Evolutionary conservation across 2,329 filamentous ascomycete genomes (phyloP).

Genomic region (Iodosphaeria phyllophila): DNA sequence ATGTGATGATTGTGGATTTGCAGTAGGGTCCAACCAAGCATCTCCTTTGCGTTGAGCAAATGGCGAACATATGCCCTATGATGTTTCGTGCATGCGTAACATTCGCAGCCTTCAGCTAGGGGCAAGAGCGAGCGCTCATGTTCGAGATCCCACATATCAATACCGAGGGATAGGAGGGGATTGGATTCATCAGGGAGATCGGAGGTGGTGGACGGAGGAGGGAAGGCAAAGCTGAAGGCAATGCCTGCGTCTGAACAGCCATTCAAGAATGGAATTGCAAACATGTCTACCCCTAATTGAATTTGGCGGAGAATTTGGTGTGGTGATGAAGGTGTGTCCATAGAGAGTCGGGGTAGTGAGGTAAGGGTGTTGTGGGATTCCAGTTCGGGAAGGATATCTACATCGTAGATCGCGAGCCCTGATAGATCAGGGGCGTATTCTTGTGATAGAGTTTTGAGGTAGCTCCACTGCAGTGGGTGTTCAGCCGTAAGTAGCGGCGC

Average conservation of each 20-base stretch:
- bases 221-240: constrained; percentile 64
- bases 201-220: too few relatives aligned
- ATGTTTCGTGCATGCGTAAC: constrained; percentile 70
- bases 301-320: constrained; percentile 65
- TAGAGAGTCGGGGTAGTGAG: constrained; percentile 52
- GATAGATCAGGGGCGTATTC: constrained; percentile 40
- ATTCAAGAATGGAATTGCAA: constrained; percentile 60
- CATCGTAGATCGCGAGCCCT: constrained; percentile 64
- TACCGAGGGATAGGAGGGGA: constrained; percentile 36
- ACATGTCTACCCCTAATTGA: constrained; percentile 58
- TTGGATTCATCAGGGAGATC: constrained; percentile 6
- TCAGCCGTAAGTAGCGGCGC: constrained; percentile 58
- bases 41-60: constrained; percentile 76
- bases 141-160: constrained; percentile 54
- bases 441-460: constrained; percentile 52
- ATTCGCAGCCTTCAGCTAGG: constrained; percentile 45
- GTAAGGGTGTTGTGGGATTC: constrained; percentile 32
- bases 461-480: constrained; percentile 58
- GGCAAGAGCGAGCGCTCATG: constrained; percentile 46
- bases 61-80: constrained; percentile 80
- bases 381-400: constrained; percentile 48
- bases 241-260: constrained; percentile 67
- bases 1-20: constrained; percentile 80
- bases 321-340: constrained; percentile 40
- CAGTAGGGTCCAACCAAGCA: constrained; percentile 86